Percentiles rank a stretch among this genome's conserved stretches.
Conservation (phyloP, 345 rosid species). For the Psidium guajava region DNA sequence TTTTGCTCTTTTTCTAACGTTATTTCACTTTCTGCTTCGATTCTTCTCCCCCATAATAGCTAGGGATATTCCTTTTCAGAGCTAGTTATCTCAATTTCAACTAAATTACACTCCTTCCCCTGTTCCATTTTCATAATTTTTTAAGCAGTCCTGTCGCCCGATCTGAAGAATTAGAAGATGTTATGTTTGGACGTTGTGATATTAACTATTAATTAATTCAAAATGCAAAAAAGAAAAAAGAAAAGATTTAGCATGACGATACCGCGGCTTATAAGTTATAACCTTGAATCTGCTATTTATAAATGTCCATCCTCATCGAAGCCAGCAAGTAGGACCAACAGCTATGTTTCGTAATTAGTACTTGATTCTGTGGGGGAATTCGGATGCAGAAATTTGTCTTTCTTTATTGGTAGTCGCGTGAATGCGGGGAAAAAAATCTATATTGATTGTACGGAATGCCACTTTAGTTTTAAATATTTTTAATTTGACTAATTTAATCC, state of each 20-base stretch:
- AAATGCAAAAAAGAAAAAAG: no score
- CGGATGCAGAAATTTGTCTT: background rate
- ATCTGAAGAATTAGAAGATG: background rate
- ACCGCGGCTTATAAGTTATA: background rate
- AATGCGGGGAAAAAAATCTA: background rate
- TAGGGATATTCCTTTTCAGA: background rate
- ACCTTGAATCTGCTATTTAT: background rate
- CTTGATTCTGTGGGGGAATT: background rate
- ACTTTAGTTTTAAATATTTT: no score
- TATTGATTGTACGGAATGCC: no score
- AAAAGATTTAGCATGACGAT: no score
- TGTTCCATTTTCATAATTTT: background rate
- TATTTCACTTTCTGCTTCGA: background rate
- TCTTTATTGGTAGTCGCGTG: background rate
- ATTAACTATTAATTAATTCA: no score
- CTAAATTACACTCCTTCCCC: background rate
- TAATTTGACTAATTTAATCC: fast-evolving
- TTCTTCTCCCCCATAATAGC: background rate
- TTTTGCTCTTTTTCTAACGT: background rate
- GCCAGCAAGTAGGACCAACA: background rate
- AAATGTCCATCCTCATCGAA: background rate
- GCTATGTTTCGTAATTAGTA: background rate
- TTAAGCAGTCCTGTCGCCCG: background rate
- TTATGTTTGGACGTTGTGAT: background rate
- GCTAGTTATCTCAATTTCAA: background rate